Percentiles rank a stretch among this genome's conserved stretches.
Conservation (phyloP, 148 eudicot species). For the Hydrangea macrophylla region DNA sequence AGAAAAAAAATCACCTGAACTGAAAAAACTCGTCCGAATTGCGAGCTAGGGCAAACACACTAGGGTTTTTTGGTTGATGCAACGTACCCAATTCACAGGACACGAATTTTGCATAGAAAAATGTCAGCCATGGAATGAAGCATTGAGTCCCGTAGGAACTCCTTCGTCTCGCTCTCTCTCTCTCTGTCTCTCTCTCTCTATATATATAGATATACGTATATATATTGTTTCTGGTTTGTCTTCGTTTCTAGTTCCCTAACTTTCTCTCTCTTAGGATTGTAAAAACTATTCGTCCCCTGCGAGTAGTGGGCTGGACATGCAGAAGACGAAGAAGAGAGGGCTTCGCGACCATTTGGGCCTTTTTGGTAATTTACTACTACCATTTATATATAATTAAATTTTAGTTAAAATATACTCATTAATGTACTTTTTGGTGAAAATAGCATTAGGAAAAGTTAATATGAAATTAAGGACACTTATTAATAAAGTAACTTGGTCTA, state of each 20-base stretch:
- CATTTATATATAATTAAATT: too few relatives aligned
- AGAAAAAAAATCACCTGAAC: conserved; percentile 21
- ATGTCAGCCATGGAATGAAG: background rate
- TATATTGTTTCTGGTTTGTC: conserved; percentile 17
- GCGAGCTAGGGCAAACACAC: conserved; percentile 3
- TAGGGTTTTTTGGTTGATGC: conserved; percentile 37
- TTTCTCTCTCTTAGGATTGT: background rate
- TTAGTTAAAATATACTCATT: too few relatives aligned
- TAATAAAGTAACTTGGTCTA: too few relatives aligned
- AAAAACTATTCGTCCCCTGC: conserved; percentile 14
- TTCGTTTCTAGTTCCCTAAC: conserved; percentile 19
- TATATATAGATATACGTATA: conserved; percentile 3
- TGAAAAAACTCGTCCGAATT: conserved; percentile 12
- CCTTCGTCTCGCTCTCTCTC: too few relatives aligned
- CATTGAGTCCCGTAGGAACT: background rate
- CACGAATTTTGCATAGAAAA: conserved; percentile 11
- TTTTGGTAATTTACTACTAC: conserved; percentile 14
- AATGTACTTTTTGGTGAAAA: too few relatives aligned
- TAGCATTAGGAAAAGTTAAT: too few relatives aligned
- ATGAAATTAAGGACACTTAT: too few relatives aligned
- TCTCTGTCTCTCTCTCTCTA: background rate
- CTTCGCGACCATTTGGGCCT: conserved; percentile 17
- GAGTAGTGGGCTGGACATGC: conserved; percentile 35
- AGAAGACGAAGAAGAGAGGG: conserved; percentile 21
- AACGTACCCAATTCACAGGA: conserved; percentile 22